A percentile compares a stretch with the other conserved stretches of the same genome.
Evolutionary conservation across 345 rosid genomes (phyloP).

Genomic region (Schrenkiella parvula): DNA sequence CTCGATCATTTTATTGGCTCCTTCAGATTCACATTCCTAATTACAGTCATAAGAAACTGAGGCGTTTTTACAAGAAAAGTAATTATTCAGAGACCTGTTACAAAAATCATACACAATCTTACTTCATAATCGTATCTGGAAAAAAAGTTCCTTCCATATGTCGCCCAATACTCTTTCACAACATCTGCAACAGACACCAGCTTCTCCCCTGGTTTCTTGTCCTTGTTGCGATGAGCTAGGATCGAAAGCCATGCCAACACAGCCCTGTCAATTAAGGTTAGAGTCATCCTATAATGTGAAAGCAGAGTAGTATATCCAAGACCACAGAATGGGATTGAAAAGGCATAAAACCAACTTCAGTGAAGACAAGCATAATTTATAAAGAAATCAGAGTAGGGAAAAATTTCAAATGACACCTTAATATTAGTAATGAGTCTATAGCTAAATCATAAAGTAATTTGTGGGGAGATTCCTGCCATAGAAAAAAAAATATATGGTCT

Average conservation of each 20-base stretch:
- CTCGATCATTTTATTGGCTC: conserved; percentile 80
- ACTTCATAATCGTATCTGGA: conserved; percentile 96
- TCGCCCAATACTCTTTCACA: conserved; percentile 88
- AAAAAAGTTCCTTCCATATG: conserved; percentile 87
- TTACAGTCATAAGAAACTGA: conserved; percentile 10
- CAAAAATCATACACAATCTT: conserved; percentile 26
- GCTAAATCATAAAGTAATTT: background rate
- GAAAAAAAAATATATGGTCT: background rate
- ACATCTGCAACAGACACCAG: conserved; percentile 80
- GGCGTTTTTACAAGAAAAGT: background rate
- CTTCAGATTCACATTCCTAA: conserved; percentile 93
- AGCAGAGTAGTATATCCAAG: background rate
- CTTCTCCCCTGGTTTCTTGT: conserved; percentile 70
- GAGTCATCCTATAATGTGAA: background rate
- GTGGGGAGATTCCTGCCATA: background rate
- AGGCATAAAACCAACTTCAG: background rate
- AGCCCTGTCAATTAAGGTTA: conserved; percentile 57
- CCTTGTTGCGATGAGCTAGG: conserved; percentile 73
- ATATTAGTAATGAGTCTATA: background rate
- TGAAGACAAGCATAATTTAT: background rate
- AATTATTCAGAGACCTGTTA: background rate
- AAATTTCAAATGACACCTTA: background rate
- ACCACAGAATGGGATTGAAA: background rate
- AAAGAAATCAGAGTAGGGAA: background rate
- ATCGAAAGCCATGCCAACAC: conserved; percentile 94